A percentile compares a stretch with the other conserved stretches of the same genome.
phyloP scores from a whole-genome alignment of 805 yeast species.

The Komagataella pseudopastoris region DNA sequence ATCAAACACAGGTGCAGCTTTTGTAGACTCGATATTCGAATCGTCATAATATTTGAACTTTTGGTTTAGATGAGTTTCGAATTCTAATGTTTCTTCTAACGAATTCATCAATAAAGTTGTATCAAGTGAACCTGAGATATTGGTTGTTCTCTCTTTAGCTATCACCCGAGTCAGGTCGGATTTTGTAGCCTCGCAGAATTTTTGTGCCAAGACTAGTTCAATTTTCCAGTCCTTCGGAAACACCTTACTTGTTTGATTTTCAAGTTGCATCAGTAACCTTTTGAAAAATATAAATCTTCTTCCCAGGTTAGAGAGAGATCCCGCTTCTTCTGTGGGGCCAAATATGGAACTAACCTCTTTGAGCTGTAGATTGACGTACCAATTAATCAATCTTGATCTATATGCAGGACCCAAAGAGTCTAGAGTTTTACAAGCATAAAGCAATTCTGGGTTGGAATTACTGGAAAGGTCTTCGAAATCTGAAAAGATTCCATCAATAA shows the following conservation, averaged over 20 bases:
- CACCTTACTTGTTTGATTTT: constrained; percentile 30
- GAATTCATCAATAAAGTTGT: constrained; percentile 57
- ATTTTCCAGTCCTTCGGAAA: constrained; percentile 73
- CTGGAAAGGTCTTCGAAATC: constrained; percentile 45
- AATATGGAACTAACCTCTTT: constrained; percentile 69
- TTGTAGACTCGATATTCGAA: constrained; percentile 17
- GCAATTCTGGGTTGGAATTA: constrained; percentile 19
- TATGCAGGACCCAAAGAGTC: constrained; percentile 48
- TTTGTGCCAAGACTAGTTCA: constrained; percentile 40
- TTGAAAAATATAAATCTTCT: constrained; percentile 76
- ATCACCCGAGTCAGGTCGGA: constrained; percentile 49
- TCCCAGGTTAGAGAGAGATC: constrained; percentile 75
- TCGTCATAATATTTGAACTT: constrained; percentile 35
- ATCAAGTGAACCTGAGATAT: constrained; percentile 23
- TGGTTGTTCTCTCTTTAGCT: constrained; percentile 18
- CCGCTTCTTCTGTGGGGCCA: constrained; percentile 79
- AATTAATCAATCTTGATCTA: constrained; percentile 45
- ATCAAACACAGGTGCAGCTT: constrained; percentile 16
- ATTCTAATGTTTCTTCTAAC: constrained; percentile 67
- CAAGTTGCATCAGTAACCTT: constrained; percentile 48
- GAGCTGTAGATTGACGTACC: constrained; percentile 62
- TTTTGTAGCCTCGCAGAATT: constrained; percentile 57
- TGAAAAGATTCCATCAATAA: constrained; percentile 55
- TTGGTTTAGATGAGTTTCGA: constrained; percentile 63
- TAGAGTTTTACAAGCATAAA: constrained; percentile 60